Percentiles rank a stretch among this genome's conserved stretches.
phyloP scores from a whole-genome alignment of 2,329 filamentous ascomycete genomes.

The Polytolypa hystricis region DNA sequence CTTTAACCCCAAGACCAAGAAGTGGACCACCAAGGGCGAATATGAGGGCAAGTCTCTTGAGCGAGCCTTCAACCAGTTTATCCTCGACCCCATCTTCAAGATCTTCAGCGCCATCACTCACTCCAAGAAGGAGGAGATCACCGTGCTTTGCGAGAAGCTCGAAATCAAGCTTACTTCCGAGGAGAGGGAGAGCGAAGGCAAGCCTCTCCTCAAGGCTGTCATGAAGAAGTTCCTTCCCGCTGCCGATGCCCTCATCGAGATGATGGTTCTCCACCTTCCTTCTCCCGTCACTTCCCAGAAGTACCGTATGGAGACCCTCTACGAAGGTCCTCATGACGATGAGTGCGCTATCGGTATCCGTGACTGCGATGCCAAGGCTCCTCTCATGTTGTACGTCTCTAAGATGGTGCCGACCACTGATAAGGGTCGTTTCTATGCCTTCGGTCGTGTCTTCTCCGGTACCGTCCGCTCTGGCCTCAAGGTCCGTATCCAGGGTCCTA shows the following conservation, averaged over 20 bases:
- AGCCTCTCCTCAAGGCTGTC: constrained; percentile 92
- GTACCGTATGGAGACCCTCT: constrained; percentile 97
- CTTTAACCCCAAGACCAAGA: constrained; percentile 99
- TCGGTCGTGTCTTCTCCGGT: constrained; percentile 99
- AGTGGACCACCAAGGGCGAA: constrained; percentile 85
- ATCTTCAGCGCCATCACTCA: constrained; percentile 96
- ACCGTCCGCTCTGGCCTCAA: constrained; percentile 95
- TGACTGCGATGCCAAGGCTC: constrained; percentile 94
- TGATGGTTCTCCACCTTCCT: constrained; percentile 99
- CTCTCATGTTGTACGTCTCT: constrained; percentile 99
- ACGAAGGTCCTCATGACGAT: constrained; percentile 93
- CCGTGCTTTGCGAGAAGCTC: constrained; percentile 78
- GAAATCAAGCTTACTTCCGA: constrained; percentile 79
- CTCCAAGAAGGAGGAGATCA: constrained; percentile 92
- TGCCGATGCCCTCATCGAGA: constrained; percentile 95
- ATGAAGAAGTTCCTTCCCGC: constrained; percentile 99
- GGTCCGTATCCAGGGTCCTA: constrained; percentile 99
- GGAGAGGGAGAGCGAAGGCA: constrained; percentile 91
- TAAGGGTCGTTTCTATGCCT: constrained; percentile 99
- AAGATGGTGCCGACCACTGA: constrained; percentile 99
- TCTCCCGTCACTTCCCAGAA: constrained; percentile 91
- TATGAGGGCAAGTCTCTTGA: constrained; percentile 82
- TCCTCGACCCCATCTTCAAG: constrained; percentile 98
- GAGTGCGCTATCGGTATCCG: constrained; percentile 91
- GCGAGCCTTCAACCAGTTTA: constrained; percentile 99